phyloP scores from a whole-genome alignment of 257 asterid species.

The Paraleonurus japonicus region DNA sequence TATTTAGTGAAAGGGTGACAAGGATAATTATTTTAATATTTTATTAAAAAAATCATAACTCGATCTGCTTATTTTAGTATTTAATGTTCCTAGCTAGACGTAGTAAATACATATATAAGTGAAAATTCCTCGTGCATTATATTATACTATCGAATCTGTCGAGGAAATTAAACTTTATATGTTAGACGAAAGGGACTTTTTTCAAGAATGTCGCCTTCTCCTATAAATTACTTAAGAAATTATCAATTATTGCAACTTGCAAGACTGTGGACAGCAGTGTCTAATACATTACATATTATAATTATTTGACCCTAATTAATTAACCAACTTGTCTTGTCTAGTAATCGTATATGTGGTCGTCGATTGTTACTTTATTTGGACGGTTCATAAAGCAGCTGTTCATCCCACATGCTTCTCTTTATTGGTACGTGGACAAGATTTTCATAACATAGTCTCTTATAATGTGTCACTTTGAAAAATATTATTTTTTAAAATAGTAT shows the following conservation, averaged over 20 bases:
- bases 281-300: background rate
- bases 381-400: slow-evolving; percentile 30
- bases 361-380: slow-evolving; percentile 19
- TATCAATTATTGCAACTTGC: slow-evolving; percentile 24
- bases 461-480: no score
- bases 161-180: no score
- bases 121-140: background rate
- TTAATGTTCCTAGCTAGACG: background rate
- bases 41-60: no score
- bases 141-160: no score
- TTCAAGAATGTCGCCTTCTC: background rate
- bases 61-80: no score
- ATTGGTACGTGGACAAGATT: no score
- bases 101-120: background rate
- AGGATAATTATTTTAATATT: no score
- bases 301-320: background rate
- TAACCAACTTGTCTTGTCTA: slow-evolving; percentile 1
- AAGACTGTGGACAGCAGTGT: slow-evolving; percentile 23
- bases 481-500: no score
- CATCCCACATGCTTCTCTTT: slow-evolving; percentile 25
- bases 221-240: background rate
- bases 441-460: no score
- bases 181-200: background rate
- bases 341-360: background rate
- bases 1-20: no score